phyloP scores from a whole-genome alignment of 306 rosid species.

The Castanospermum australe region DNA sequence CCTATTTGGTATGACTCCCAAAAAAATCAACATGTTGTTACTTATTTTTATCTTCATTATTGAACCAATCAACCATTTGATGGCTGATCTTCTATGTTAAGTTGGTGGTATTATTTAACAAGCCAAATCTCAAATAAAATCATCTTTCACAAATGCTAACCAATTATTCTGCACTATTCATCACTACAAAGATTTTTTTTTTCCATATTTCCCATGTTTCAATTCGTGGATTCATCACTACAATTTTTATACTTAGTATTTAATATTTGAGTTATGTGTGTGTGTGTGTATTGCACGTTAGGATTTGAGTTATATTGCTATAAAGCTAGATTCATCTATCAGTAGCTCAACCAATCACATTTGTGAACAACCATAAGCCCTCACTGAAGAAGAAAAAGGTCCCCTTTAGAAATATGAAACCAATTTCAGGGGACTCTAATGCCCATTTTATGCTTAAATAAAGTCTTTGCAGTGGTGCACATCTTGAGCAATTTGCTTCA shows the following conservation, averaged over 20 bases:
- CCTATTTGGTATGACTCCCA: conserved; percentile 47
- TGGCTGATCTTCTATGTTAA: not conserved
- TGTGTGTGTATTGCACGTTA: not conserved
- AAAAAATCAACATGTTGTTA: not conserved
- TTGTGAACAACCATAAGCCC: not conserved
- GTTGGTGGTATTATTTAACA: too few species aligned
- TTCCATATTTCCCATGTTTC: too few species aligned
- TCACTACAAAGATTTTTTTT: too few species aligned
- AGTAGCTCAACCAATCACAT: not conserved
- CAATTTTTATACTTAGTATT: too few species aligned
- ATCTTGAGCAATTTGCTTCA: not conserved
- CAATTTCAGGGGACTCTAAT: not conserved
- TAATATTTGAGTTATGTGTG: too few species aligned
- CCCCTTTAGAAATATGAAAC: not conserved
- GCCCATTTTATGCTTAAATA: not conserved
- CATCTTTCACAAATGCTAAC: too few species aligned
- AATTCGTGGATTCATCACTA: too few species aligned
- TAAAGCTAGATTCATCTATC: not conserved
- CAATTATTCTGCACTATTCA: too few species aligned
- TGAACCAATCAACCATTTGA: not conserved
- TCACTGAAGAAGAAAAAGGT: not conserved
- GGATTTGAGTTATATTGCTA: not conserved
- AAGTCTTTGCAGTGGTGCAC: not conserved
- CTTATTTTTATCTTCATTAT: not conserved
- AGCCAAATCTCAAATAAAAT: too few species aligned